Base-by-base conservation (phyloP, 2,329 filamentous ascomycete genomes). In the Apiospora marii region DNA sequence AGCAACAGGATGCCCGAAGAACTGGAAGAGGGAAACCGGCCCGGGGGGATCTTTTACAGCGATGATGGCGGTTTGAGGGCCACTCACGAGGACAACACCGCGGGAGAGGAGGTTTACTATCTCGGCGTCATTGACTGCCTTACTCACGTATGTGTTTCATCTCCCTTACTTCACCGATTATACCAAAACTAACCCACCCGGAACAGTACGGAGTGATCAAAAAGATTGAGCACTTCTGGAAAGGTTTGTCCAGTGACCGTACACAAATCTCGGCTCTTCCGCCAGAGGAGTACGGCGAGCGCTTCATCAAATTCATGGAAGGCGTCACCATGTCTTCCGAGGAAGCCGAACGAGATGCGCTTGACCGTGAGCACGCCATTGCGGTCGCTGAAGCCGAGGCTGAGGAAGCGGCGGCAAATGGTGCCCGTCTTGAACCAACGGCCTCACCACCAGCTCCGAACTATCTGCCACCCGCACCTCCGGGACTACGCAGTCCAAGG, bases 91-190 rank as follows among this genome's bases (percentile, higher is more conserved):
- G 92, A 98, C 82, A 93, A 97, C 74, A 85, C 86, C 22, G 91
- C 93, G 1, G 95, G 93, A 1, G 94, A 98, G 71, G 94, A 98
- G 83, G 95, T 99, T 58, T 99, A 99, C 83, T 99, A 99, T 81
- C 90, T 99, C 10, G 97, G 96, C 48, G 97, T 99, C 78, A 99
- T 99, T 82, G 96, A 99, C 83, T 99, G 96, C 82, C 87, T 99
- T 78, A 99, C 96, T 78, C 94, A 98, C 82, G 95, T 97, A 88
- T 90, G 94, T 90, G 70, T 46, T 3, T 72, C 34, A 48, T 69
- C 61, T 37, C 34, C 22, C 30, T 14, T 30, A 13, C 44, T 16
- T 27, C 2, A 14, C 4, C 10, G 37, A 49, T 7, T 37, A 49
- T 49, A 49, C 48, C 24, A 14, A 49, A 69, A 43, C 67, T 69